Conservation (phyloP, 116 monocot species). For the Posidonia oceanica region DNA sequence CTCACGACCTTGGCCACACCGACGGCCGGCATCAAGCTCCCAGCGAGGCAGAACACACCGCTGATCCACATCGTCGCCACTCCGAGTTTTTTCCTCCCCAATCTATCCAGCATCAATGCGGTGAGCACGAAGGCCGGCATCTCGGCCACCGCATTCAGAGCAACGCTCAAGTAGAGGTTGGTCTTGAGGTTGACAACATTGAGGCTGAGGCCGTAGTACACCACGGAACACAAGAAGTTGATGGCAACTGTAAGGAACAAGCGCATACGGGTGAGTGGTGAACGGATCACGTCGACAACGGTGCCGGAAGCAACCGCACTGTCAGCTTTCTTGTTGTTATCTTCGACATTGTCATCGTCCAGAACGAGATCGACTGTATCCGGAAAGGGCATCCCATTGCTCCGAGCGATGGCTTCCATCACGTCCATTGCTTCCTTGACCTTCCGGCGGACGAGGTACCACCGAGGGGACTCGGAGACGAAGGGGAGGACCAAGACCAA, state of each 20-base stretch:
- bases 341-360: conserved; percentile 20
- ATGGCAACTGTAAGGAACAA: conserved; percentile 39
- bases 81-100: conserved; percentile 41
- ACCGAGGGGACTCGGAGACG: conserved; percentile 77
- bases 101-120: conserved; percentile 19
- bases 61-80: conserved; percentile 56
- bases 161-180: conserved; percentile 51
- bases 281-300: conserved; percentile 32
- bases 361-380: conserved; percentile 17
- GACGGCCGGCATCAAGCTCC: conserved; percentile 12
- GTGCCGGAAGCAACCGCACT: conserved; percentile 6
- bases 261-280: conserved; percentile 32
- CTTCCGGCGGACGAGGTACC: conserved; percentile 58
- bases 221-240: conserved; percentile 50
- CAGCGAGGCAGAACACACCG: conserved; percentile 41
- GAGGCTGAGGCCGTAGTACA: conserved; percentile 80
- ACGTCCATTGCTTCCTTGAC: conserved; percentile 31
- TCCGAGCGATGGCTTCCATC: conserved; percentile 34
- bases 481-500: conserved; percentile 44
- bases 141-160: conserved; percentile 51
- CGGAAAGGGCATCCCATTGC: conserved; percentile 32
- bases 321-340: not conserved
- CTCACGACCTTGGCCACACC: conserved; percentile 16
- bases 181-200: conserved; percentile 75
- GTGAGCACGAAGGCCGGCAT: conserved; percentile 65